Base-by-base conservation (phyloP, 2,329 filamentous ascomycete species). In the Curvularia spicifera region DNA sequence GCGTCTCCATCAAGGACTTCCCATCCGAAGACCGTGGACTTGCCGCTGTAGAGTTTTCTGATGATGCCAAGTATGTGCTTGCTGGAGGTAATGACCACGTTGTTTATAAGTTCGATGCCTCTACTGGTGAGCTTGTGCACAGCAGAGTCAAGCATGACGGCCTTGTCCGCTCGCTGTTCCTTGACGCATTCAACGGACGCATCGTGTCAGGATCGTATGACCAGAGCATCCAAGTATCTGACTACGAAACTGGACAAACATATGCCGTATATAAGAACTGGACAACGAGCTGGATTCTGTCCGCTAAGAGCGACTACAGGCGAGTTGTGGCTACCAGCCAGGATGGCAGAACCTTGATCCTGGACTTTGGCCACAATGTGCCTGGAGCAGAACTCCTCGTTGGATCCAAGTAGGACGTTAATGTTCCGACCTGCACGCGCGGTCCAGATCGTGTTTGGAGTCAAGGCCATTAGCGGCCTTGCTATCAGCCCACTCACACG, bases 241-340 rank as follows among this genome's bases (percentile, higher is more conserved):
- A 97, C 75, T 90, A 95, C 79, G 87, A 89, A 64, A 89, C 89
- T 2, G 94, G 93, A 33, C 81, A 88, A 46, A 84, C 92, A 66
- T 84, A 94, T 59, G 86, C 96, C 61, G 89, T 93, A 68, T 94
- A 97, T 70, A 91, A 93, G n/a, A 88, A 91, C 66, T 98, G 93
- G 93, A 96, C 97, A 57, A 89, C 90, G 10, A 96, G 92, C 78
- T 99, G 95, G 95, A 96, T 99, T 71, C 81, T 99, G 58, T 93
- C 91, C 64, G 95, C 95, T 51, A 97, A 97, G 83, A 93, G 91
- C 63, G 94, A 99, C 74, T 98, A 98, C 77, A 85, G 94, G 58
- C 87, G 95, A 61, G 95, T 99, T 63, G 91, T 99, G 61, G 95
- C 92, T 69, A 96, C 94, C 0, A 95, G 93, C 49, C 95, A 99